phyloP scores from a whole-genome alignment of 306 rosid genomes.

The Dryas alaskensis region DNA sequence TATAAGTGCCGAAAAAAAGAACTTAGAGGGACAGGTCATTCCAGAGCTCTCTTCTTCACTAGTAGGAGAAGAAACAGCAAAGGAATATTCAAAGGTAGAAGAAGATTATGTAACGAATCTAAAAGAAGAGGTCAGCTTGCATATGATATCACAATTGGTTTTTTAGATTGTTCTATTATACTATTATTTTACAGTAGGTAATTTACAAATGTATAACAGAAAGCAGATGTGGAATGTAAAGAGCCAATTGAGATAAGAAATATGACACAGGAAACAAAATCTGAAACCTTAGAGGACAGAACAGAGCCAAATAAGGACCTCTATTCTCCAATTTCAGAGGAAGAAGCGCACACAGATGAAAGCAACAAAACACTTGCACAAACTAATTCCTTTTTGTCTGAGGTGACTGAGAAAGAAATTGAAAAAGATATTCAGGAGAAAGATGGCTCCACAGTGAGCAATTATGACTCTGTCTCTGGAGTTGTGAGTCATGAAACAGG shows the following conservation, averaged over 20 bases:
- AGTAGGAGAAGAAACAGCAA: background rate
- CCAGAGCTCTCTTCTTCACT: slow-evolving; percentile 19
- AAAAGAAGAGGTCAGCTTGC: slow-evolving; percentile 28
- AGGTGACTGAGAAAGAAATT: slow-evolving; percentile 11
- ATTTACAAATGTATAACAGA: background rate
- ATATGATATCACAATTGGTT: background rate
- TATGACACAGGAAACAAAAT: slow-evolving; percentile 13
- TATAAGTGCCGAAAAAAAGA: slow-evolving; percentile 7
- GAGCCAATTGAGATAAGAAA: slow-evolving; percentile 23
- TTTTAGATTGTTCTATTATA: slow-evolving; percentile 8
- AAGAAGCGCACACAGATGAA: slow-evolving; percentile 16
- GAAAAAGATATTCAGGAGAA: background rate
- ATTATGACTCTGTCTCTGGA: slow-evolving; percentile 1
- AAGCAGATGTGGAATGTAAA: slow-evolving; percentile 16
- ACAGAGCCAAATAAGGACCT: slow-evolving; percentile 16
- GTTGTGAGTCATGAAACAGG: slow-evolving; percentile 7
- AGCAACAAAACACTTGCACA: slow-evolving; percentile 1
- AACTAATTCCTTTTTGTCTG: slow-evolving; percentile 1
- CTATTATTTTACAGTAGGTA: background rate
- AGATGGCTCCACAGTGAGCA: slow-evolving; percentile 3
- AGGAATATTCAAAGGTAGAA: slow-evolving; percentile 20
- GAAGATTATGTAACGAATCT: slow-evolving; percentile 1
- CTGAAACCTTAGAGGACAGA: slow-evolving; percentile 16
- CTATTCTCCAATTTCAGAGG: slow-evolving; percentile 14
- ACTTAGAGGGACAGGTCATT: slow-evolving; percentile 19